Evolutionary conservation across 139 green algal genomes (phyloP).

Genomic region (Trebouxia sp.): DNA sequence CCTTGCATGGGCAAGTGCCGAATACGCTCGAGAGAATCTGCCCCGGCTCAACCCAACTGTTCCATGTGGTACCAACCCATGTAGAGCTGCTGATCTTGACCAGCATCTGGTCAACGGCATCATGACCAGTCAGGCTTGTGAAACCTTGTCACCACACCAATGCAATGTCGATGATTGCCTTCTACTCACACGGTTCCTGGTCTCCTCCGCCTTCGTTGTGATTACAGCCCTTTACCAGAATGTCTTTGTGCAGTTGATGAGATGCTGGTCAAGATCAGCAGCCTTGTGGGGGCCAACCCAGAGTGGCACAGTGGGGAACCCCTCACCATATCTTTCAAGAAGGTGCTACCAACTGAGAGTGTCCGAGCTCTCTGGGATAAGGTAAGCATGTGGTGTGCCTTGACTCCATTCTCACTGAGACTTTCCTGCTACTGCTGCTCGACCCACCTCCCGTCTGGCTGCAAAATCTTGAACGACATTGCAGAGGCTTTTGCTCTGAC

Average conservation of each 20-base stretch:
- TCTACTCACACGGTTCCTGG: background rate
- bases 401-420: too few species aligned
- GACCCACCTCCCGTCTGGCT: too few species aligned
- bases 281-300: conserved; percentile 21
- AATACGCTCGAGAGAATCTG: too few species aligned
- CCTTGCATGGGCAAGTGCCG: conserved; percentile 25
- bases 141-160: too few species aligned
- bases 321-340: conserved; percentile 19
- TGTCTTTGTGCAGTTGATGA: background rate
- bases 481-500: too few species aligned
- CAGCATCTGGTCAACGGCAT: background rate
- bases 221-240: too few species aligned
- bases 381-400: background rate
- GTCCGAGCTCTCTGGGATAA: conserved; percentile 9
- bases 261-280: conserved; percentile 29
- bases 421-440: too few species aligned
- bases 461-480: too few species aligned
- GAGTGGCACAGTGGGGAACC: background rate
- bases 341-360: conserved; percentile 9
- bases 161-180: too few species aligned
- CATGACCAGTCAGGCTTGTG: too few species aligned
- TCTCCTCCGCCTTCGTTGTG: background rate
- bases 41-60: too few species aligned
- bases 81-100: conserved; percentile 34
- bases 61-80: too few species aligned